Evolutionary conservation across 2,329 filamentous ascomycete genomes (phyloP), one percentile per base, ranked within the genome.

Genomic region (Calonectria pauciramosa): DNA sequence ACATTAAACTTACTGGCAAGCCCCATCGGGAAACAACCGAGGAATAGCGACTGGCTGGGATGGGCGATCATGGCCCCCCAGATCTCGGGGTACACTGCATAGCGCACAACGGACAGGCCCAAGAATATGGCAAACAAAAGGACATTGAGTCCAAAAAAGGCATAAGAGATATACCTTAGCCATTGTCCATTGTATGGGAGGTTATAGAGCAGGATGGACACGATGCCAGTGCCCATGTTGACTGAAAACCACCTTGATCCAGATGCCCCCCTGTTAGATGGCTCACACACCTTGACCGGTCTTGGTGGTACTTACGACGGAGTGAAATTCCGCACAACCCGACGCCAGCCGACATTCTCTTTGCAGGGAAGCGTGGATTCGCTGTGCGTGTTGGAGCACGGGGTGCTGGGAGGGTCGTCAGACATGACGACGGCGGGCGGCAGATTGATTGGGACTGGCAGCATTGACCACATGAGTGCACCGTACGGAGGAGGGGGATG

Each of bases 141-240:
- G 18, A 90, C 81, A 79, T 94, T 94, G 23, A 93, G 85, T 5
- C 84, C 83, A 80, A 94, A 94, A 81, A 94, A 90, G 65, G 88
- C 80, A 63, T 92, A 89, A 1, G 91, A 90, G 26, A 93, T 85
- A 83, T 89, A 91, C 78, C 90, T 88, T 0, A 94, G 85, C 87
- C 90, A 93, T 11, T 77, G 71, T 1, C 87, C 87, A 75, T 92
- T 88, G 82, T 91, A 94, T 0, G 93, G 93, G 14, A 94, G 87
- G 23, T 89, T 88, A 76, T 90, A 86, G 23, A 94, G 86, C 26
- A 94, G 86, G 49, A 94, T 89, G 2, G 91, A 90, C 11, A 93
- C 90, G 49, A 94, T 91, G 26, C 93, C 93, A 0, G 93, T 94
- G 34, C 93, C 93, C 92, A 94, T 92, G 54, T 87, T 91, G 38